phyloP scores from a whole-genome alignment of 768 basidiomycete species.

The Rubroboletus satanas region DNA sequence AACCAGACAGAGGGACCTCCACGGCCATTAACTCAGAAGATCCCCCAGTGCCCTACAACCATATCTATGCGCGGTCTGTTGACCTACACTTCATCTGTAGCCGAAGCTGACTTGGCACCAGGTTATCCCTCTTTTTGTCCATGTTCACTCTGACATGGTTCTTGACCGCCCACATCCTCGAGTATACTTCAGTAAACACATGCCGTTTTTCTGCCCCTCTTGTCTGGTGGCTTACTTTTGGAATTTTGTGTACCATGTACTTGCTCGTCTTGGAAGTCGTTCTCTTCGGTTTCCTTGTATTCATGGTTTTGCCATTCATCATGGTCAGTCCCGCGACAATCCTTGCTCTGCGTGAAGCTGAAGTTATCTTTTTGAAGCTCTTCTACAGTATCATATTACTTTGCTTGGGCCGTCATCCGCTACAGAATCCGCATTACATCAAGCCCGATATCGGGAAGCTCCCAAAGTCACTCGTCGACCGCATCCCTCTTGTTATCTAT shows the following conservation, averaged over 20 bases:
- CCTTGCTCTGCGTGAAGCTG: conserved; percentile 1
- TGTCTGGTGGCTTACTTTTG: conserved; percentile 84
- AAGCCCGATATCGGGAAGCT: conserved; percentile 78
- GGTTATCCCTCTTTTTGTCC: conserved; percentile 62
- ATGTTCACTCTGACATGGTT: conserved; percentile 80
- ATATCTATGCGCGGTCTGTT: conserved; percentile 29
- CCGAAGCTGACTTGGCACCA: conserved; percentile 16
- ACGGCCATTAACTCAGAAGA: conserved; percentile 24
- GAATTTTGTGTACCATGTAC: conserved; percentile 76
- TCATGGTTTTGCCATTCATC: conserved; percentile 73
- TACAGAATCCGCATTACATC: conserved; percentile 69
- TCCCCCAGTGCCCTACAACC: conserved; percentile 22
- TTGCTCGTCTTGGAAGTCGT: conserved; percentile 70
- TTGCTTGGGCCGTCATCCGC: conserved; percentile 74
- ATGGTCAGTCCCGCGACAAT: conserved; percentile 51
- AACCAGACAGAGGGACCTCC: conserved; percentile 20
- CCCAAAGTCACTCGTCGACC: conserved; percentile 65
- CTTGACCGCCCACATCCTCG: conserved; percentile 72
- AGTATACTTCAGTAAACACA: conserved; percentile 70
- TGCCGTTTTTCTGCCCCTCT: conserved; percentile 75
- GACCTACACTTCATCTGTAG: background rate
- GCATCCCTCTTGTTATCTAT: conserved; percentile 80
- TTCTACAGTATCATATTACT: conserved; percentile 77
- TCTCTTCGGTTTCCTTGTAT: conserved; percentile 69
- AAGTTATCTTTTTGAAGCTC: conserved; percentile 40